Conservation (phyloP, 116 monocot species). For the Zostera marina region DNA sequence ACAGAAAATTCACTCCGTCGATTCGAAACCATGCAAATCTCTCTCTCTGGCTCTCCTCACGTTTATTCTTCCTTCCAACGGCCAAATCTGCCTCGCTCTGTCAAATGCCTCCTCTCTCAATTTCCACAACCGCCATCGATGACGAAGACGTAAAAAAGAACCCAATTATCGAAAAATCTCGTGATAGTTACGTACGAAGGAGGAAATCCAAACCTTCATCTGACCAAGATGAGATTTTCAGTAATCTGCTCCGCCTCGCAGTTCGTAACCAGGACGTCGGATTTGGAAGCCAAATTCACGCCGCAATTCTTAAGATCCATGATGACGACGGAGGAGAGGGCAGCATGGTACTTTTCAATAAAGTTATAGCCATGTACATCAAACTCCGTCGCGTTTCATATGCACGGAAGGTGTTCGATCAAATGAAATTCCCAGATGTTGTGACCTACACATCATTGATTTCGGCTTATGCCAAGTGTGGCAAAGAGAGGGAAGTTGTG, state of each 20-base stretch:
- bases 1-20: neutral
- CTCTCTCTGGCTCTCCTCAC: neutral
- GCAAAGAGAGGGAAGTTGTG: slow-evolving; percentile 12
- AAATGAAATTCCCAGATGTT: slow-evolving; percentile 32
- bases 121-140: neutral
- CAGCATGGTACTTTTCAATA: slow-evolving; percentile 15
- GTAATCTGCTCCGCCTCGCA: slow-evolving; percentile 24
- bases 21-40: neutral
- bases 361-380: slow-evolving; percentile 36
- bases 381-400: slow-evolving; percentile 23
- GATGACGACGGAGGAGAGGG: neutral
- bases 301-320: slow-evolving; percentile 18
- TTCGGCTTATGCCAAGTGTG: slow-evolving; percentile 48
- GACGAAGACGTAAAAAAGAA: neutral
- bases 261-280: slow-evolving; percentile 15
- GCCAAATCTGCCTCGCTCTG: neutral
- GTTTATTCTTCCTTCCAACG: neutral
- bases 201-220: neutral
- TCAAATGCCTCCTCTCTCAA: neutral
- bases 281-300: slow-evolving; percentile 35
- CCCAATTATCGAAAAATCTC: too few relatives aligned
- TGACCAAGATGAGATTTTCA: neutral
- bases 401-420: slow-evolving; percentile 47
- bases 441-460: slow-evolving; percentile 45
- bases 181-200: neutral